These are phyloP conservation scores for Fusarium piperis DNA, from an alignment of 2,329 filamentous ascomycete species.

Conservation along the genomic window DNA sequence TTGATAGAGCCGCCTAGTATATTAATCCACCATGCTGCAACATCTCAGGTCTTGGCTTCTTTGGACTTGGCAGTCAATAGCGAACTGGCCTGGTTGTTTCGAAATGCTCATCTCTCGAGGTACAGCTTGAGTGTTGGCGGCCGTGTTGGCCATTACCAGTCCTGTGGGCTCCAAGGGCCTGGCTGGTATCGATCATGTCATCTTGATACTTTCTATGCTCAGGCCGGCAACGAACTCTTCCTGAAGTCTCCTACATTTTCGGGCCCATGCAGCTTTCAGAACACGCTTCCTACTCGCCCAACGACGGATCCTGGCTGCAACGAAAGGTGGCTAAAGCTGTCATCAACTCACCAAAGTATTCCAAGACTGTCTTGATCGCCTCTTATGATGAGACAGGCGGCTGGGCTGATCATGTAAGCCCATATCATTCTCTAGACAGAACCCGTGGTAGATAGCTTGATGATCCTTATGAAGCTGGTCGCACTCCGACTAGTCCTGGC, in stretches of 20 bases:
- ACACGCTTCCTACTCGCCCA: not conserved
- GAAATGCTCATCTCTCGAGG: not conserved
- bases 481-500: not conserved
- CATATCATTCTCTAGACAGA: conserved; percentile 58
- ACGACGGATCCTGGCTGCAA: not conserved
- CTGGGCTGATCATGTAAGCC: conserved; percentile 64
- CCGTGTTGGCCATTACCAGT: not conserved
- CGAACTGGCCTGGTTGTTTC: not conserved
- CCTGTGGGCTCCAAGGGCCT: not conserved
- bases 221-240: not conserved
- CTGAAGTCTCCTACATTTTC: not conserved
- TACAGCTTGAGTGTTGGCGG: not conserved
- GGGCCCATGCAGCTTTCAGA: not conserved
- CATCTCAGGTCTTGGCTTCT: conserved; percentile 56
- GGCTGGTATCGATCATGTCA: not conserved
- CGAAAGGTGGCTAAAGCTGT: not conserved
- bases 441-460: conserved; percentile 61
- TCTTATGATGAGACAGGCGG: conserved; percentile 61
- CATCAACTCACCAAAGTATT: not conserved
- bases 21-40: conserved; percentile 63
- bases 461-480: not conserved
- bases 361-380: conserved; percentile 58
- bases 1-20: not conserved
- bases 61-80: not conserved
- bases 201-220: not conserved